Base-by-base conservation (phyloP, 192 early-diverging fungal species). In the Umbelopsis isabellina region DNA sequence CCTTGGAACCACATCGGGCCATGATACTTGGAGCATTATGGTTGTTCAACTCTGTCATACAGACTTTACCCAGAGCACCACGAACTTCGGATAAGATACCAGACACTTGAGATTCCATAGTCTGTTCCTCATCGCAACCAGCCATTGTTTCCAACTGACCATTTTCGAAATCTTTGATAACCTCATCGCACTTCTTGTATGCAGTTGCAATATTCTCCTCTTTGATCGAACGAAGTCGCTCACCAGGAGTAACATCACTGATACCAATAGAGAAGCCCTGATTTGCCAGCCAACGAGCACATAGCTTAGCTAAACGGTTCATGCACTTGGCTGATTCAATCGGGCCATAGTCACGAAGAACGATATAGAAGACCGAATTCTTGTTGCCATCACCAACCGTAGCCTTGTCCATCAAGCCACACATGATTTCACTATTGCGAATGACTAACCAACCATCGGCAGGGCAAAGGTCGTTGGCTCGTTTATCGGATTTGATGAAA, bases 1-100 rank as follows among this genome's bases (percentile, higher is more conserved):
- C 98, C 79, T 99, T 99, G 49, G 98, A 99, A 45, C 95, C 97
- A 80, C 97, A 98, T n/a, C 93, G 86, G 18, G 94, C 95, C 98
- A 99, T 99, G 82, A 97, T 98, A 53, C 95, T 85, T 20, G 97
- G 97, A 15, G 96, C 93, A 72, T 99, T 99, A 85, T 95, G 91
- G 79, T 89, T 93, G 74, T 93, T 95, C 46, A 99, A 85, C 77
- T 98, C 95, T 46, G 86, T 86, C 88, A 95, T 88, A 83, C 97
- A 98, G 51, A 94, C 87, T 71, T 91, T 86, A 84, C 94, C 95
- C 46, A 95, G 89, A 68, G 91, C 85, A 76, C 95, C 95, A 84
- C 98, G 95, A 79, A 98, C 95, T 64, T 84, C 86, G 22, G 89
- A 91, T 21, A 99, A 88, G 49, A 93, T 88, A 35, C 95, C 91